Evolutionary conservation across 768 basidiomycete genomes (phyloP).

Genomic region (Hygrocybe punicea): DNA sequence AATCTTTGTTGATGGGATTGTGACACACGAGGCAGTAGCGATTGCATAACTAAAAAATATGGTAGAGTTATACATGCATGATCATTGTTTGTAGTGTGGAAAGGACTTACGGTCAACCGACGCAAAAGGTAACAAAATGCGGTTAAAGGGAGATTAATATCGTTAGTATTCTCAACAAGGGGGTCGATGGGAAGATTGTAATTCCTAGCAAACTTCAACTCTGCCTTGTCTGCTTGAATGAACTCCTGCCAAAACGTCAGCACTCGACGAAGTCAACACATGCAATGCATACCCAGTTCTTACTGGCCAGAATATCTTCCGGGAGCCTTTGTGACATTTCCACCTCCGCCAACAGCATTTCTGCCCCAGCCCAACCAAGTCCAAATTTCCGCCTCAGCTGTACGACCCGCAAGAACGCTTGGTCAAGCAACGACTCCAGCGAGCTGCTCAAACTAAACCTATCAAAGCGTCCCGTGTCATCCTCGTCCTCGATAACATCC

Average conservation of each 20-base stretch:
- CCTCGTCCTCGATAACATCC: conserved; percentile 23
- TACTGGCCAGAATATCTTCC: conserved; percentile 36
- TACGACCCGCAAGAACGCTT: conserved; percentile 52
- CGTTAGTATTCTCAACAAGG: conserved; percentile 33
- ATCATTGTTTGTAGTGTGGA: not conserved
- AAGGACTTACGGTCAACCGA: conserved; percentile 47
- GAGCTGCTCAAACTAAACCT: conserved; percentile 62
- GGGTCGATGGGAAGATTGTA: conserved; percentile 58
- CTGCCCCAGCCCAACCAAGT: conserved; percentile 70
- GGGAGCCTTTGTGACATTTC: conserved; percentile 44
- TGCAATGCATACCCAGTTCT: conserved; percentile 29
- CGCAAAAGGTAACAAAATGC: conserved; percentile 66
- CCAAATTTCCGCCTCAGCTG: conserved; percentile 49
- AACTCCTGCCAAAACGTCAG: conserved; percentile 27
- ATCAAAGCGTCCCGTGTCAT: conserved; percentile 47
- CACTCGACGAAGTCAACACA: not conserved
- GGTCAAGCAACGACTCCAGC: conserved; percentile 58
- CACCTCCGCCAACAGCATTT: conserved; percentile 45
- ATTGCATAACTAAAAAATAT: conserved; percentile 55
- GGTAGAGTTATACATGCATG: not conserved
- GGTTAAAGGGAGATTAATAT: conserved; percentile 58
- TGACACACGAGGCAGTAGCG: conserved; percentile 76
- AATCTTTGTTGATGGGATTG: conserved; percentile 48
- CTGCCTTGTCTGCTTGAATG: conserved; percentile 43
- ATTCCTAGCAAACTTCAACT: conserved; percentile 36